phyloP scores from a whole-genome alignment of 2,329 filamentous ascomycete genomes.

The Pseudohalonectria lignicola region DNA sequence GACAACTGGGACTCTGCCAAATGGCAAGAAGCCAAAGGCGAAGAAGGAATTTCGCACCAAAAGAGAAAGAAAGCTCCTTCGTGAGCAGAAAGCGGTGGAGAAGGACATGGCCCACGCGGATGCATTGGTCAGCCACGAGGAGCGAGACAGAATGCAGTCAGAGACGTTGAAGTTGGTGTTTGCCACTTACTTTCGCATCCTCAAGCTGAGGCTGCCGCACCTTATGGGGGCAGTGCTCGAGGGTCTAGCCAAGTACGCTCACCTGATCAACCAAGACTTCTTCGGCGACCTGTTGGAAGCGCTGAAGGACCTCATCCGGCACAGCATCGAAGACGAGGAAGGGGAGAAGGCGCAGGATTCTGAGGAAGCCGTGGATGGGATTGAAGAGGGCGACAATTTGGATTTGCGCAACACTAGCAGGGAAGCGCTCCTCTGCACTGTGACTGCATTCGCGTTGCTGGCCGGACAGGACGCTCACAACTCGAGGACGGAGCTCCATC shows the following conservation, averaged over 20 bases:
- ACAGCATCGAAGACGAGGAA: slow-evolving; percentile 50
- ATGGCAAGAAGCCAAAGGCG: slow-evolving; percentile 53
- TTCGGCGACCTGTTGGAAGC: slow-evolving; percentile 94
- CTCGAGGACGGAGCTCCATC: slow-evolving; percentile 67
- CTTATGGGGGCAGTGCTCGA: slow-evolving; percentile 97
- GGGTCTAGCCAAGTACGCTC: slow-evolving; percentile 84
- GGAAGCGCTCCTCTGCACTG: slow-evolving; percentile 85
- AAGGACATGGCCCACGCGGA: slow-evolving; percentile 93
- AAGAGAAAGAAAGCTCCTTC: slow-evolving; percentile 67
- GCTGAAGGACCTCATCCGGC: slow-evolving; percentile 79
- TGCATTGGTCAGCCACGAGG: slow-evolving; percentile 82
- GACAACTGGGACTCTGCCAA: no score
- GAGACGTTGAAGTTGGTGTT: slow-evolving; percentile 96
- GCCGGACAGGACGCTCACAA: slow-evolving; percentile 88
- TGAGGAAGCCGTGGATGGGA: slow-evolving; percentile 30
- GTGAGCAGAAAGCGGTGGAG: slow-evolving; percentile 77
- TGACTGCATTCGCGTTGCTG: slow-evolving; percentile 92
- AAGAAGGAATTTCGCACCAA: slow-evolving; percentile 86
- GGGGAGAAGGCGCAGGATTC: slow-evolving; percentile 28
- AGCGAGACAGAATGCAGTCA: slow-evolving; percentile 85
- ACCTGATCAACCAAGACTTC: slow-evolving; percentile 98
- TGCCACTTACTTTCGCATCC: slow-evolving; percentile 84
- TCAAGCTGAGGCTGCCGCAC: slow-evolving; percentile 70
- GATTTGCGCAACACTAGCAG: slow-evolving; percentile 63
- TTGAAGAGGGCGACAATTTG: slow-evolving; percentile 35